Evolutionary conservation across 2,329 filamentous ascomycete species (phyloP), one percentile per base, ranked within the genome.

Genomic region (Cercospora berteroae): DNA sequence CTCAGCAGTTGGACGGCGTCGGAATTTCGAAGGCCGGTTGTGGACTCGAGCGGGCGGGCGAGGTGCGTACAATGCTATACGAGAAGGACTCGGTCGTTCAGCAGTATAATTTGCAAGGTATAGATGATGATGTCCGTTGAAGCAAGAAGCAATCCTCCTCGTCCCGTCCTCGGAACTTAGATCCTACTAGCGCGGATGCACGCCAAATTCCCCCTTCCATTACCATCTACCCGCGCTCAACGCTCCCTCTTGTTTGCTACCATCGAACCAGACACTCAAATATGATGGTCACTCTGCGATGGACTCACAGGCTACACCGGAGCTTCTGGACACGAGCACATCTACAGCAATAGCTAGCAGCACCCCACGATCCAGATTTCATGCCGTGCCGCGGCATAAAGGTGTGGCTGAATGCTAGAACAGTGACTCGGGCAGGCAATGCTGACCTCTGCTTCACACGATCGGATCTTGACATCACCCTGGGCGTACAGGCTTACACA

Each of bases 81-180:
- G 50, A 12, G 27, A 33, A 27, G 27, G 27, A 3, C 5, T 39
- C 5, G 10, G 59, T 27, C 42, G 59, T 61, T 39, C 59, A 61
- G 42, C 27, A 6, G 55, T 58, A 58, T 58, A 20, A 31, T 20
- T 31, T 13, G 29, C 27, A 58, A 58, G 31, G 55, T 36, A 36
- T 36, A 58, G 55, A 58, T 58, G 55, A 58, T 58, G 55, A 58
- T 58, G 29, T 12, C 6, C 7, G 55, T 58, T 36, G 55, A 58
- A 58, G 55, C 55, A 58, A 58, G 55, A 58, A 33, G 55, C 55
- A 58, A 58, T 58, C 55, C 55, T 58, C 27, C 55, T 58, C 55
- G 55, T 58, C 55, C 18, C 55, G 55, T 58, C 55, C 31, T 58
- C 55, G 55, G 55, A 58, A 58, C 27, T 58, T 58, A 58, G 55